Evolutionary conservation across 2,329 filamentous ascomycete species (phyloP), one percentile per base, ranked within the genome.

Genomic region (Corinectria fuckeliana): DNA sequence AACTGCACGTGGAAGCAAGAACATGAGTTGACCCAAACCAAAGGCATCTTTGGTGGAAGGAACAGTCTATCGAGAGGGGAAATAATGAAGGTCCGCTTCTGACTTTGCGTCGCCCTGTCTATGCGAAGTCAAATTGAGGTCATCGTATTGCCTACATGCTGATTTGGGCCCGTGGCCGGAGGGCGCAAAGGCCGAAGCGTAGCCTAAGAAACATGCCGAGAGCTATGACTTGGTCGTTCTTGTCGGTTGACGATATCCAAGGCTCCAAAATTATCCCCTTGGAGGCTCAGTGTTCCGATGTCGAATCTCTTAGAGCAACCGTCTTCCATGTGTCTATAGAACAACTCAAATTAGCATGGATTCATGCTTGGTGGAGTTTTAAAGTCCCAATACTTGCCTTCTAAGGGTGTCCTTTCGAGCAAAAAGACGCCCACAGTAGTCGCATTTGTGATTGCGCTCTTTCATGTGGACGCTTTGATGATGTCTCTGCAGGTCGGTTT

Each of bases 341-440:
- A 25, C 45, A 23, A 36, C 23, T 18, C 32, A 11, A 23, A 45
- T 61, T 41, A 64, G 50, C 18, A 54, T 44, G 16, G 20, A 13
- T 34, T 9, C 28, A 28, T 36, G 21, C 6, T 25, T 16, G 16
- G 14, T 20, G 30, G 23, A 18, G n/a, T n/a, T n/a, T n/a, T n/a
- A 9, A 30, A 8, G 4, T 50, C n/a, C 8, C 18, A 21, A 11
- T 41, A 54, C 82, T 76, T 77, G 92, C 91, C 92, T 89, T 76
- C 88, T 80, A n/a, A 95, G 80, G 1, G 91, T 95, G 70, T 96
- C 92, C 73, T 92, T 93, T 42, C 92, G 85, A 23, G 91, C 88
- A 78, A 96, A 96, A 39, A 84, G 81, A 53, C 86, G 83, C 28
- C 84, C 83, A 71, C 92, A 96, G 60, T 88, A 87, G 60, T 87